Percentiles rank a stretch among this genome's conserved stretches.
Evolutionary conservation across 1,139 yeast genomes (phyloP).

Genomic region (Geotrichum bryndzae): DNA sequence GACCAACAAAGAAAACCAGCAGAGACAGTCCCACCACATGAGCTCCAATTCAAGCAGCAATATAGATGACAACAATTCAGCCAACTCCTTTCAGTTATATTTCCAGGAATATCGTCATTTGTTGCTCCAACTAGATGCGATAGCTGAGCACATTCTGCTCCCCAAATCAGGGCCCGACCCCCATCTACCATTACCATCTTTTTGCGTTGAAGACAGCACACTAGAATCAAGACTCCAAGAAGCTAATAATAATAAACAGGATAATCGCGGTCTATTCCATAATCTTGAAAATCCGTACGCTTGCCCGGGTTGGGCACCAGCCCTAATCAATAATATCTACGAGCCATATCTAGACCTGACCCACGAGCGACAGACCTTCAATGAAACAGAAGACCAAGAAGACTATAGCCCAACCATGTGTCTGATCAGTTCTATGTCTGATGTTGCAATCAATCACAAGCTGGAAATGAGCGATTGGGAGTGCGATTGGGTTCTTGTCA

Average conservation of each 20-base stretch:
- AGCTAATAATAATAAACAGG: constrained; percentile 1
- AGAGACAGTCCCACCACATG: background rate
- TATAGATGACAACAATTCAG: too few species aligned
- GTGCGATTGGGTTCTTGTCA: background rate
- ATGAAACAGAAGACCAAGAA: background rate
- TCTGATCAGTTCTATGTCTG: background rate
- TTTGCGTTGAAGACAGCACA: background rate
- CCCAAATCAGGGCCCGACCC: background rate
- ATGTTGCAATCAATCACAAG: background rate
- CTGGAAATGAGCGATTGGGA: background rate
- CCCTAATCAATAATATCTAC: constrained; percentile 4
- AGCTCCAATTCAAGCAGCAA: background rate
- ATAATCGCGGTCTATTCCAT: constrained; percentile 11
- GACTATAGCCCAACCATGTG: background rate
- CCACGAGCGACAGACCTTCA: background rate
- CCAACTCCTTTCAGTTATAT: too few species aligned
- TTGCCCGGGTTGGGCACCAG: constrained; percentile 9
- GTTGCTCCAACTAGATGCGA: background rate
- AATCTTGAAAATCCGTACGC: constrained; percentile 9
- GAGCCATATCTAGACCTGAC: background rate
- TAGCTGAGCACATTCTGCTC: background rate
- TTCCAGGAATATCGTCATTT: background rate
- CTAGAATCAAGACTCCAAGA: background rate
- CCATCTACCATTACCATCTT: background rate
- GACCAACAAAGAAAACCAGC: background rate